These are phyloP conservation scores for Lentinula sp. DNA, from an alignment of 768 basidiomycete genomes.

Conservation along the genomic window DNA sequence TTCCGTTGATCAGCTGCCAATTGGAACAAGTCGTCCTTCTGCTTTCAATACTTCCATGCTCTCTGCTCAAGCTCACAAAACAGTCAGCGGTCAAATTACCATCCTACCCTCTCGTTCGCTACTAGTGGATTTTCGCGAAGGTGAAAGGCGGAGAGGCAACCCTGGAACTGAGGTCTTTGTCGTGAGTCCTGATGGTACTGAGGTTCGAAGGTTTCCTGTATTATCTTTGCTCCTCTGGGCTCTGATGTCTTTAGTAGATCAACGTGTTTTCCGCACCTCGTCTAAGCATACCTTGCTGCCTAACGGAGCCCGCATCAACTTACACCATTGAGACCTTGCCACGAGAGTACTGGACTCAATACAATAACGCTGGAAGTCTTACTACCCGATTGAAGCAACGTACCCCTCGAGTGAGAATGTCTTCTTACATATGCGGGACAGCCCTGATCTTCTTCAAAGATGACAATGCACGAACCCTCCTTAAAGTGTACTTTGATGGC, in stretches of 20 bases:
- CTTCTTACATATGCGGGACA: not conserved
- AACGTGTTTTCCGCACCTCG: conserved; percentile 43
- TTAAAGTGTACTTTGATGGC: conserved; percentile 47
- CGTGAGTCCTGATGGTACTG: conserved; percentile 30
- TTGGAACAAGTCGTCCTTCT: conserved; percentile 30
- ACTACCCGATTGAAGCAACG: conserved; percentile 44
- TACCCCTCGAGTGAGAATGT: conserved; percentile 39
- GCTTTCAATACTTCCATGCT: conserved; percentile 31
- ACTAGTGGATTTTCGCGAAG: conserved; percentile 54
- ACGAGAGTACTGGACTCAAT: conserved; percentile 33
- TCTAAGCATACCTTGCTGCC: conserved; percentile 42
- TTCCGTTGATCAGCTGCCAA: conserved; percentile 10
- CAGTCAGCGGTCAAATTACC: conserved; percentile 38
- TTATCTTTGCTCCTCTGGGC: not conserved
- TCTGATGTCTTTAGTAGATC: conserved; percentile 24
- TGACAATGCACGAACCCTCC: conserved; percentile 31
- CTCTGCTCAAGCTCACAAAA: conserved; percentile 38
- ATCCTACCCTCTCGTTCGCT: conserved; percentile 43
- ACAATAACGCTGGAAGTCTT: conserved; percentile 36
- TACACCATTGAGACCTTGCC: conserved; percentile 34
- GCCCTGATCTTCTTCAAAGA: conserved; percentile 19
- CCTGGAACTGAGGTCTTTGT: conserved; percentile 41
- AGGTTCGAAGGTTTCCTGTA: conserved; percentile 19
- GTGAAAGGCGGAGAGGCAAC: conserved; percentile 38
- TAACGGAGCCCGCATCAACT: conserved; percentile 32